phyloP scores from a whole-genome alignment of 2,329 filamentous ascomycete genomes.

The Westerdykella aurantiaca region DNA sequence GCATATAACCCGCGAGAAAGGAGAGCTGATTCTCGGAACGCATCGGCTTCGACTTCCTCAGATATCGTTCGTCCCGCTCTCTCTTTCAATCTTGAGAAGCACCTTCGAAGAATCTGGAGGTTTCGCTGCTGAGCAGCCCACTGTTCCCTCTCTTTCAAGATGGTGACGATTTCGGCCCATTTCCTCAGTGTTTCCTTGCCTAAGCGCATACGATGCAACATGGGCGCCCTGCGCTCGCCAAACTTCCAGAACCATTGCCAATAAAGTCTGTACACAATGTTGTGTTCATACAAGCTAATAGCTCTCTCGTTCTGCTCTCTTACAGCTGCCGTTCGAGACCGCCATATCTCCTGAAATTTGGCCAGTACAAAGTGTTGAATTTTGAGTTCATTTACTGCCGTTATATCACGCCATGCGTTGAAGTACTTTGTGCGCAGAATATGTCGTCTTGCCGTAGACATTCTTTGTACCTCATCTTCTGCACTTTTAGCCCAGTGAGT shows the following conservation, averaged over 20 bases:
- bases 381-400: constrained; percentile 54
- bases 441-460: constrained; percentile 62
- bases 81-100: constrained; percentile 20
- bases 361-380: constrained; percentile 48
- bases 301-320: constrained; percentile 32
- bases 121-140: constrained; percentile 19
- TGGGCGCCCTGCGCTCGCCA: constrained; percentile 29
- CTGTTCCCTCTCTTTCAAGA: constrained; percentile 22
- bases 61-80: constrained; percentile 15
- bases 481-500: constrained; percentile 64
- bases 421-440: constrained; percentile 65
- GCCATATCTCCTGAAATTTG: constrained; percentile 53
- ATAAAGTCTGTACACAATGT: constrained; percentile 27
- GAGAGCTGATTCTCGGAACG: constrained; percentile 25
- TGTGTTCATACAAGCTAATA: constrained; percentile 26
- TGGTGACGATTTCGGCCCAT: constrained; percentile 22
- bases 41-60: constrained; percentile 32
- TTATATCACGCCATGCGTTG: constrained; percentile 63
- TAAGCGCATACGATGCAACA: constrained; percentile 25
- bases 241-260: constrained; percentile 37
- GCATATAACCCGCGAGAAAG: constrained; percentile 17
- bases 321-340: constrained; percentile 36
- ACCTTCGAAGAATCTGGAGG: constrained; percentile 20
- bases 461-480: constrained; percentile 59
- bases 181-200: constrained; percentile 20